These are phyloP conservation scores for Entomophthora muscae DNA, from an alignment of 371 early-diverging fungal genomes.

Conservation along the genomic window DNA sequence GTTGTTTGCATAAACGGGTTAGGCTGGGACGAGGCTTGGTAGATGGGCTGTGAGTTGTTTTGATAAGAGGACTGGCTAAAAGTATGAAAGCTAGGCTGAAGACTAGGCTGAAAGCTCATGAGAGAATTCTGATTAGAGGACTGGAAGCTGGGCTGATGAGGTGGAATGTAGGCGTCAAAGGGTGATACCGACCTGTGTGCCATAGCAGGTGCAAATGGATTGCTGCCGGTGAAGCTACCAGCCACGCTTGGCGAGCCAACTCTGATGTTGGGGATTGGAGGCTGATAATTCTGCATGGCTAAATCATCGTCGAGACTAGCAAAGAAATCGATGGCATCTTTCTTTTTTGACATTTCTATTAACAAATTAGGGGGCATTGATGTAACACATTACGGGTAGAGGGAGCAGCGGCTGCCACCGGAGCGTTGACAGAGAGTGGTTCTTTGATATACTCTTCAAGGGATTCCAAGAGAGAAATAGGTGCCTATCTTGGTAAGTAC, in stretches of 20 bases:
- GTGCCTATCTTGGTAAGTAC: background rate
- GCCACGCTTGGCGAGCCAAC: background rate
- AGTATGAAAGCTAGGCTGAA: background rate
- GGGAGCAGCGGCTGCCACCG: too few relatives aligned
- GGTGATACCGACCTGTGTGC: background rate
- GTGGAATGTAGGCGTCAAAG: background rate
- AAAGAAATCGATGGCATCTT: constrained; percentile 7
- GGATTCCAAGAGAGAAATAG: background rate
- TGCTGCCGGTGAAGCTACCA: background rate
- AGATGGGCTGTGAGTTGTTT: too few relatives aligned
- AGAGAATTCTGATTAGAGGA: background rate
- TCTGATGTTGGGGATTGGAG: background rate
- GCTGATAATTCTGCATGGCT: background rate
- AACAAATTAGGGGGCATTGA: too few relatives aligned
- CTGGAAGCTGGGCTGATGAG: background rate
- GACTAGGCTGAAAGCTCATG: background rate
- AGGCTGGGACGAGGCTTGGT: background rate
- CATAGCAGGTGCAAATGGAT: background rate
- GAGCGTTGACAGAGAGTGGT: too few relatives aligned
- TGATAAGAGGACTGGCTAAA: background rate
- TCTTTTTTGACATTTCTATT: background rate
- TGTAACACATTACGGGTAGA: too few relatives aligned
- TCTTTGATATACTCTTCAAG: constrained; percentile 3
- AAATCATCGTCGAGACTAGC: constrained; percentile 1
- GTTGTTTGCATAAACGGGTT: background rate